phyloP scores from a whole-genome alignment of 805 yeast species.

The Zygoascus biomembranicola region DNA sequence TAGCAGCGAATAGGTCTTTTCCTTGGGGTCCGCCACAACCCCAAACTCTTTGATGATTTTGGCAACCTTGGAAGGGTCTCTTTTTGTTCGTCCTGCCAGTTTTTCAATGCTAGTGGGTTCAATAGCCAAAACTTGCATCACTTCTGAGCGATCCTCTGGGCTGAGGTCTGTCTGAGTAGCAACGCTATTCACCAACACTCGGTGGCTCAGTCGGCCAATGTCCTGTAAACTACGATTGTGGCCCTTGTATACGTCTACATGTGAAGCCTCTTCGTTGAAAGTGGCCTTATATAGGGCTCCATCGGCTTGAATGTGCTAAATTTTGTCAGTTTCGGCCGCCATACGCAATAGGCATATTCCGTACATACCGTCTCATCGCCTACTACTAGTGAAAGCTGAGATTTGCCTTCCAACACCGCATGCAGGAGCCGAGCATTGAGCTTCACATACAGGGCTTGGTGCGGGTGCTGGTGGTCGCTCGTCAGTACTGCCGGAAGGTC shows the following conservation, averaged over 20 bases:
- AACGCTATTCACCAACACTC: background rate
- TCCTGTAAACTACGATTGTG: background rate
- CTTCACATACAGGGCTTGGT: conserved; percentile 1
- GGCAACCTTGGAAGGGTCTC: background rate
- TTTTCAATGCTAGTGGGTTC: background rate
- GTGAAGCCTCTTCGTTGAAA: conserved; percentile 16
- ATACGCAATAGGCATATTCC: background rate
- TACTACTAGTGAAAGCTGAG: background rate
- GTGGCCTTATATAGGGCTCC: conserved; percentile 1
- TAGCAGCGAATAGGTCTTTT: background rate
- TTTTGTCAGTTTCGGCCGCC: background rate
- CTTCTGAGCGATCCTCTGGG: background rate
- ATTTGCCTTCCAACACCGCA: background rate
- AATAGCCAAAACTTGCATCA: background rate
- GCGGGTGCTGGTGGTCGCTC: background rate
- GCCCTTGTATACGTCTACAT: conserved; percentile 14
- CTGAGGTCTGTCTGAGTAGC: background rate
- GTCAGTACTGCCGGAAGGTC: background rate
- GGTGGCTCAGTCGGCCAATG: conserved; percentile 1
- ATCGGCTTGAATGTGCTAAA: background rate
- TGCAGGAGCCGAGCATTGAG: background rate
- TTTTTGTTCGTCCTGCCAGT: background rate
- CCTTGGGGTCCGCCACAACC: background rate
- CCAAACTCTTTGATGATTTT: background rate
- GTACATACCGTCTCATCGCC: background rate